Evolutionary conservation across 1,284 basidiomycete species (phyloP), one percentile per base, ranked within the genome.

Genomic region (Pterulicium gracile): DNA sequence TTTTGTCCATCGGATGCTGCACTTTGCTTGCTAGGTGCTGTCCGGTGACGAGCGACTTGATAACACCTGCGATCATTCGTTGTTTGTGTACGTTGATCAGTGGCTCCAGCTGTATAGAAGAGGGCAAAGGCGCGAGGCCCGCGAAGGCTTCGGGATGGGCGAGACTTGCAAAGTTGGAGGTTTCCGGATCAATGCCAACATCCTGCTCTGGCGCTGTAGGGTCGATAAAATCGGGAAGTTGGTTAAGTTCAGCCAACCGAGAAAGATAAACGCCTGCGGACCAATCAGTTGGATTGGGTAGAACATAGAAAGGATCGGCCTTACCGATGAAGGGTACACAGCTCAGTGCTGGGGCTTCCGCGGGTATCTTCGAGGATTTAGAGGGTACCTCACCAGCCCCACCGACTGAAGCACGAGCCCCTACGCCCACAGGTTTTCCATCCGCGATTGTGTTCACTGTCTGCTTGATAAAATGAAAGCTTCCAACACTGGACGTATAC

Each of bases 31-130:
- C 83, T 10, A 89, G 71, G 53, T 90, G 85, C 58, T 92, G 88
- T 4, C 85, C 86, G 4, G 79, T 77, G 12, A 89, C 81, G 43
- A 91, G 67, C 10, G 75, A 72, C 58, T 87, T 86, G 57, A 90
- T 81, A 23, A 86, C 78, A 4, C 72, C 73, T 3, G 89, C 86
- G 45, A 88, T 83, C 52, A 80, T 64, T 21, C 89, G 78, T 58
- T 90, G 86, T 62, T 92, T 91, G 62, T 91, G 86, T 2, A 92
- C 78, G 59, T 91, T 92, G 64, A 92, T 85, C 47, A 92, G 65
- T 1, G 88, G 88, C 52, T 88, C 83, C n/a, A 92, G 73, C 51
- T 81, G 75, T 66, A 89, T 80, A n/a, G 72, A 72, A 0, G 74
- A 58, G 0, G 87, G 87, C 7, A 90, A 72, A 1, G 81, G 74